These are phyloP conservation scores for Pseudofabraea citricarpa DNA, from an alignment of 2,329 filamentous ascomycete genomes.

Conservation along the genomic window DNA sequence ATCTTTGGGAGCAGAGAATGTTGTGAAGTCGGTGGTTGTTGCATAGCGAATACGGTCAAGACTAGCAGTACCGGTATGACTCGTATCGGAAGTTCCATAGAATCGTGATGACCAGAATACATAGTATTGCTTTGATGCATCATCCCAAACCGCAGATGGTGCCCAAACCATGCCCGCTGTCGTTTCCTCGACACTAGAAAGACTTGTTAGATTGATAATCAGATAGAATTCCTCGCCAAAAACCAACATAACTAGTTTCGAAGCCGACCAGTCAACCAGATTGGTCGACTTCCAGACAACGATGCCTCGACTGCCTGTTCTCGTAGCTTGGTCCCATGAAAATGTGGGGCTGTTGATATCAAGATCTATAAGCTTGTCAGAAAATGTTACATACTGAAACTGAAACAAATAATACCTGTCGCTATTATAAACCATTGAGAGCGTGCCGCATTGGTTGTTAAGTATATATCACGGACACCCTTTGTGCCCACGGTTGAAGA, in stretches of 20 bases:
- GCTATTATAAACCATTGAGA: neutral
- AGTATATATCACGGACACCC: neutral
- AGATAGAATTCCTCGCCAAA: neutral
- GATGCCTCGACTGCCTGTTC: neutral
- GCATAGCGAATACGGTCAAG: conserved; percentile 1
- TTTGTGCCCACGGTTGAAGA: neutral
- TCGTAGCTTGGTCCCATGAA: neutral
- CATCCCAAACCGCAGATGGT: conserved; percentile 1
- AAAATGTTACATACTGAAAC: neutral
- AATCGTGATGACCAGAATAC: conserved; percentile 1
- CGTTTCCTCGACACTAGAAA: neutral
- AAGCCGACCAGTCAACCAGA: neutral
- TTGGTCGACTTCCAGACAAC: neutral
- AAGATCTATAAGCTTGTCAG: neutral
- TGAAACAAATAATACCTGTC: neutral
- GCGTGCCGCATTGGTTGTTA: neutral
- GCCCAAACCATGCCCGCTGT: conserved; percentile 1
- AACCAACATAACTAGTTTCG: neutral
- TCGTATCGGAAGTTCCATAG: neutral
- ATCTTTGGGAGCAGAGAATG: neutral
- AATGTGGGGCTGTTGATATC: neutral
- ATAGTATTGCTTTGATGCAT: neutral
- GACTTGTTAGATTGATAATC: neutral
- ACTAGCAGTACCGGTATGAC: neutral
- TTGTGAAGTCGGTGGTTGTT: neutral